phyloP scores from a whole-genome alignment of 1,284 basidiomycete genomes.

The Ceratobasidium sp. region DNA sequence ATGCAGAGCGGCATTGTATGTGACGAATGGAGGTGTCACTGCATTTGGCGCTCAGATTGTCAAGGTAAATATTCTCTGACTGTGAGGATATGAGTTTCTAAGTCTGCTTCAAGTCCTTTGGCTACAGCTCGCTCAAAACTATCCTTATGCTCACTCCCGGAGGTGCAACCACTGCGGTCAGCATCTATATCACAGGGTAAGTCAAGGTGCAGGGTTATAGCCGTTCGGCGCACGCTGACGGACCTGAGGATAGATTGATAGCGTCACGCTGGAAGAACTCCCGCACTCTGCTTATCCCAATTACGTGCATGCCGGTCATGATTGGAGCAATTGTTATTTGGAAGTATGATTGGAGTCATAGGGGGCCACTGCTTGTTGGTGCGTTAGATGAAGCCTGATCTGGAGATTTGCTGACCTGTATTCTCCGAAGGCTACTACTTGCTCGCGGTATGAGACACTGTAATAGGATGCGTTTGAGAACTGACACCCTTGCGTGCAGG shows the following conservation, averaged over 20 bases:
- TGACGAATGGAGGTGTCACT: constrained; percentile 59
- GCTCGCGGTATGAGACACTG: constrained; percentile 34
- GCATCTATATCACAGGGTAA: constrained; percentile 60
- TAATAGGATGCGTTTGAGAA: constrained; percentile 2
- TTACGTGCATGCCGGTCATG: constrained; percentile 63
- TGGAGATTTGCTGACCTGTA: background rate
- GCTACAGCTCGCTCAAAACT: constrained; percentile 60
- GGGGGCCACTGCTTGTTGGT: constrained; percentile 61
- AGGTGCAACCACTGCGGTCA: constrained; percentile 61
- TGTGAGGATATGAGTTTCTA: background rate
- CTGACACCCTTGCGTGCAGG: constrained; percentile 49
- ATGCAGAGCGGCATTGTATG: constrained; percentile 54
- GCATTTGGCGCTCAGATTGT: constrained; percentile 64
- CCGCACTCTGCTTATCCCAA: constrained; percentile 59
- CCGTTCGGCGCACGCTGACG: constrained; percentile 4
- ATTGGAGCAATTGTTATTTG: constrained; percentile 63
- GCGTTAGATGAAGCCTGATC: background rate
- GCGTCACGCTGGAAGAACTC: constrained; percentile 56
- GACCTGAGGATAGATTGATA: constrained; percentile 8
- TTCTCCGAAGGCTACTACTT: constrained; percentile 59
- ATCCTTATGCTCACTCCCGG: constrained; percentile 61
- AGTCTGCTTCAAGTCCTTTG: constrained; percentile 54
- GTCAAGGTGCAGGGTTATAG: constrained; percentile 11
- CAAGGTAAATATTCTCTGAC: constrained; percentile 45
- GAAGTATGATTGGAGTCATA: constrained; percentile 60